Evolutionary conservation across 345 rosid species (phyloP).

Genomic region (Linum tenue): DNA sequence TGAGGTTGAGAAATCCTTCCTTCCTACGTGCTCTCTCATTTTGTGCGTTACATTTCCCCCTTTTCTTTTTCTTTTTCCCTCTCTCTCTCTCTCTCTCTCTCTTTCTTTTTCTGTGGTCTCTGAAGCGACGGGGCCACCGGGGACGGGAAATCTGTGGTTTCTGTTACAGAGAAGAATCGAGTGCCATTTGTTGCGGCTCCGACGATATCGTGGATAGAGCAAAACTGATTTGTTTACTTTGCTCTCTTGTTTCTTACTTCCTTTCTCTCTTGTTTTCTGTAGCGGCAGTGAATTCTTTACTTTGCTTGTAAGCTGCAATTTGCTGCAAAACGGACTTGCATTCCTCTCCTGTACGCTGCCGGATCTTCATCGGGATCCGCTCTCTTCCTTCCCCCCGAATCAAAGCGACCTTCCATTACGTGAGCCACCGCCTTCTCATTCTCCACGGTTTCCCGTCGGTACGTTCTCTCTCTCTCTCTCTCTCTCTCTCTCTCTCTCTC

Average conservation of each 20-base stretch:
- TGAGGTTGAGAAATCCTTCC: not conserved
- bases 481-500: not conserved
- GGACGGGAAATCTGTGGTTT: too few relatives aligned
- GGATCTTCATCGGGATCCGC: not conserved
- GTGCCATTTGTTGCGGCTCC: not conserved
- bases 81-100: not conserved
- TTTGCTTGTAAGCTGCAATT: not conserved
- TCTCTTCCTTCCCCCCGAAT: not conserved
- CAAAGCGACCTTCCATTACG: not conserved
- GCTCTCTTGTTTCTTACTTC: not conserved
- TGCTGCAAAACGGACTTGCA: not conserved
- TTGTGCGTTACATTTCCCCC: not conserved
- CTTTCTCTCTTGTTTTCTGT: not conserved
- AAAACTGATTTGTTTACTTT: not conserved
- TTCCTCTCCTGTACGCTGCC: not conserved
- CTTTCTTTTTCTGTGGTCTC: not conserved
- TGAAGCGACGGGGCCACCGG: not conserved
- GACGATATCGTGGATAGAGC: not conserved
- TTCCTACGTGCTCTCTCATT: not conserved
- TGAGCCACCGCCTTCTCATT: not conserved
- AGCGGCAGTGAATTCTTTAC: not conserved
- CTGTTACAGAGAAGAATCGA: not conserved
- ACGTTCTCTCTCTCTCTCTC: not conserved
- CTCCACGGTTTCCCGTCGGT: not conserved
- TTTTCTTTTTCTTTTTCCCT: not conserved